These are phyloP conservation scores for Chenopodium quinoa DNA, from an alignment of 148 eudicot genomes.

Conservation along the genomic window DNA sequence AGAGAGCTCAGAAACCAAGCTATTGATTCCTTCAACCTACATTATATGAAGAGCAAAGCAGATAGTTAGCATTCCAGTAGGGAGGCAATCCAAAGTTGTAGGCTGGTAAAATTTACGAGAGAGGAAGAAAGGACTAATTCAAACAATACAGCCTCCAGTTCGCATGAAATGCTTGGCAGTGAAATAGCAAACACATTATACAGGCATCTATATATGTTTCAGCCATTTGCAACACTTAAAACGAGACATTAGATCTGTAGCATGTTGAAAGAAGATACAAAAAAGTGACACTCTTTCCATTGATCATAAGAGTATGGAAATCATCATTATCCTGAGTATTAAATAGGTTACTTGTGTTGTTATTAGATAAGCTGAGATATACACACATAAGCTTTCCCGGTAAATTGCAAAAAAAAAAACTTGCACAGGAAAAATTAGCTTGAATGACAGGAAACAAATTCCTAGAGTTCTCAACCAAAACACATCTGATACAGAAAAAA, in stretches of 20 bases:
- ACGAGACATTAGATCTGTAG: background rate
- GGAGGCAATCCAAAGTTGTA: background rate
- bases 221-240: background rate
- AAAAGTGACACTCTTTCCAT: background rate
- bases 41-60: constrained; percentile 15
- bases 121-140: background rate
- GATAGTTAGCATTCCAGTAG: constrained; percentile 9
- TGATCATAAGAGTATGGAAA: background rate
- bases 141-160: background rate
- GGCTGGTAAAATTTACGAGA: background rate
- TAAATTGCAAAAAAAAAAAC: background rate
- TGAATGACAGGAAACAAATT: background rate
- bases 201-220: background rate
- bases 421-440: background rate
- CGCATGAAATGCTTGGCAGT: background rate
- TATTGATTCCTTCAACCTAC: constrained; percentile 71
- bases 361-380: too few species aligned
- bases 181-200: background rate
- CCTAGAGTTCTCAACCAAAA: constrained; percentile 4
- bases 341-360: background rate
- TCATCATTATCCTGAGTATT: background rate
- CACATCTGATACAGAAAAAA: background rate
- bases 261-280: background rate
- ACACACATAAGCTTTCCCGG: background rate
- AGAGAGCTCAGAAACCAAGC: constrained; percentile 78